Base-by-base conservation (phyloP, 2,329 filamentous ascomycete genomes). In the Davidsoniella australis region DNA sequence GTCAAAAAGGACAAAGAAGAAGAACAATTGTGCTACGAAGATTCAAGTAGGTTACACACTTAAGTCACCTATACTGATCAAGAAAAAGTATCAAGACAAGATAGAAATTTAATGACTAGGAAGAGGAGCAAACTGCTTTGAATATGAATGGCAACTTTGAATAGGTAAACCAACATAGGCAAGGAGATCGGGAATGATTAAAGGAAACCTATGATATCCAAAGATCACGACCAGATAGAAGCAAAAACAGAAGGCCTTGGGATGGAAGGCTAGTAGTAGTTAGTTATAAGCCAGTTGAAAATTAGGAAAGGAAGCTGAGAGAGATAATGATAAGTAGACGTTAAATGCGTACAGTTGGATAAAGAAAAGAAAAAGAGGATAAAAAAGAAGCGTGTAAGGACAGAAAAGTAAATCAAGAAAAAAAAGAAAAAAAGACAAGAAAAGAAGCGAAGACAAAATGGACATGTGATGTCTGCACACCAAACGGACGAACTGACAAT, bases 391-490 rank as follows among this genome's bases (percentile, higher is more conserved):
- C 17, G 14, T 26, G 14, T n/a, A 41, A 39, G 36, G 17, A 41
- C 16, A 41, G 12, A 45, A 39, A 24, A 42, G 17, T 41, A 41
- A 42, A 20, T 20, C 16, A 47, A 46, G 29, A 37, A 12, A 36
- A 17, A 17, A 45, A 29, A 41, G 42, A 48, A 45, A 45, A 46
- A 38, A 48, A 40, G 17, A 37, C 23, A 43, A n/a, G 18, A 33
- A 48, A 26, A 33, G 5, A 16, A n/a, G 16, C 26, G 10, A 44
- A 14, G 33, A 45, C n/a, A 40, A 33, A 12, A 9, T 9, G 29
- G 29, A 10, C 29, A 33, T 12, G 29, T 33, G 29, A 33, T 33
- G 29, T 33, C 29, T 33, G 29, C 29, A 33, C 29, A 12, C 29
- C 29, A 33, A 33, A 12, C 29, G 29, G 8, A 6, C 14, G 24